phyloP scores from a whole-genome alignment of 1,139 yeast species.

The Pichia inconspicua region DNA sequence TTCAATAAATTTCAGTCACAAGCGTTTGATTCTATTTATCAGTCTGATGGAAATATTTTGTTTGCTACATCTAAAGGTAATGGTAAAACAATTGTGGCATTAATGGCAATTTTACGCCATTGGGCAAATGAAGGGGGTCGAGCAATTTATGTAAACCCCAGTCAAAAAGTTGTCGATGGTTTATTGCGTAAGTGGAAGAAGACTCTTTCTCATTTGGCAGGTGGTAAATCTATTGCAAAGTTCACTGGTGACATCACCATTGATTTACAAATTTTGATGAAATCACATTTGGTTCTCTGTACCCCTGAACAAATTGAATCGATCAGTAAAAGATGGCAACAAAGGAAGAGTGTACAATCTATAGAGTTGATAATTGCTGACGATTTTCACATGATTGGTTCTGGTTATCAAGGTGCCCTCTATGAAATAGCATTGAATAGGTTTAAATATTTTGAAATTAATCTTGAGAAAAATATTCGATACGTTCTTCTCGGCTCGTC shows the following conservation, averaged over 20 bases:
- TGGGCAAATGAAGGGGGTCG: conserved; percentile 62
- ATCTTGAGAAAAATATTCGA: conserved; percentile 47
- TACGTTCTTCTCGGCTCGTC: conserved; percentile 63
- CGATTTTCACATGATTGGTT: conserved; percentile 66
- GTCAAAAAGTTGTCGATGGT: conserved; percentile 45
- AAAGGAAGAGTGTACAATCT: conserved; percentile 57
- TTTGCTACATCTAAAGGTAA: conserved; percentile 69
- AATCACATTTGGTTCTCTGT: conserved; percentile 60
- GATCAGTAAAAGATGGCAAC: conserved; percentile 76
- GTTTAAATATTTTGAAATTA: conserved; percentile 60
- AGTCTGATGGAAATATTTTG: conserved; percentile 47
- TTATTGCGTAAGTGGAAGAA: conserved; percentile 44
- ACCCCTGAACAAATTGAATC: conserved; percentile 75
- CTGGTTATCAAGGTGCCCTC: conserved; percentile 43
- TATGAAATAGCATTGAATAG: conserved; percentile 71
- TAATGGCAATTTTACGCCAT: conserved; percentile 61
- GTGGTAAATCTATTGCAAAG: conserved; percentile 44
- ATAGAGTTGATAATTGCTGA: conserved; percentile 67
- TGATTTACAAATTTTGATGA: conserved; percentile 49
- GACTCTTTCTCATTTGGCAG: conserved; percentile 37
- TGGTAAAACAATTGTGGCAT: conserved; percentile 69
- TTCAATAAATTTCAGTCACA: conserved; percentile 76
- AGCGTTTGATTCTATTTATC: conserved; percentile 51
- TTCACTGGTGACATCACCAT: conserved; percentile 54
- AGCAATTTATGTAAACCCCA: conserved; percentile 61